phyloP scores from a whole-genome alignment of 306 rosid genomes.

The Vicia villosa region DNA sequence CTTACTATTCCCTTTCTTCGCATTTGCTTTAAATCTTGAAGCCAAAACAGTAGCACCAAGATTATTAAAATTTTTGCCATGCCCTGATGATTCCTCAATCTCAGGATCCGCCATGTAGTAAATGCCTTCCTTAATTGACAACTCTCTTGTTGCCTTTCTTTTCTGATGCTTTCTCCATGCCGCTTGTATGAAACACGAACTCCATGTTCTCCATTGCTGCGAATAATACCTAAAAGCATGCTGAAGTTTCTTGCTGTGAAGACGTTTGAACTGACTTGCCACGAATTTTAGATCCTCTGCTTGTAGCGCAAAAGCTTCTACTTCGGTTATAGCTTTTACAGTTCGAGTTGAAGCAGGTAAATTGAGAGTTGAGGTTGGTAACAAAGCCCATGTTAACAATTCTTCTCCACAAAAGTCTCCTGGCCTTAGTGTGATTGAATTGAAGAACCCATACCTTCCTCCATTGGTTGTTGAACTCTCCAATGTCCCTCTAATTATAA shows the following conservation, averaged over 20 bases:
- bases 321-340: conserved; percentile 72
- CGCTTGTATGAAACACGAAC: conserved; percentile 67
- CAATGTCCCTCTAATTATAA: conserved; percentile 81
- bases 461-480: conserved; percentile 97
- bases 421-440: conserved; percentile 77
- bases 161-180: conserved; percentile 73
- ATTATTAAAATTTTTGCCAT: conserved; percentile 31
- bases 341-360: conserved; percentile 84
- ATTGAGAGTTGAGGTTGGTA: conserved; percentile 73
- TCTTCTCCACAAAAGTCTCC: conserved; percentile 94
- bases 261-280: conserved; percentile 81
- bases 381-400: conserved; percentile 84
- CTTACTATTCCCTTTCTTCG: conserved; percentile 58
- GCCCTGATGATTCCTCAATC: conserved; percentile 29
- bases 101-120: conserved; percentile 42
- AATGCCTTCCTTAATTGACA: conserved; percentile 53
- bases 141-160: conserved; percentile 63
- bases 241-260: conserved; percentile 71
- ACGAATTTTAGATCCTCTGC: conserved; percentile 83
- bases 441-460: conserved; percentile 78
- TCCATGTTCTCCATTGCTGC: conserved; percentile 87
- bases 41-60: conserved; percentile 71
- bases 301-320: conserved; percentile 79
- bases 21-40: conserved; percentile 78
- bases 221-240: conserved; percentile 46